Base-by-base conservation (phyloP, 192 early-diverging fungal species). In the Backusella circina region DNA sequence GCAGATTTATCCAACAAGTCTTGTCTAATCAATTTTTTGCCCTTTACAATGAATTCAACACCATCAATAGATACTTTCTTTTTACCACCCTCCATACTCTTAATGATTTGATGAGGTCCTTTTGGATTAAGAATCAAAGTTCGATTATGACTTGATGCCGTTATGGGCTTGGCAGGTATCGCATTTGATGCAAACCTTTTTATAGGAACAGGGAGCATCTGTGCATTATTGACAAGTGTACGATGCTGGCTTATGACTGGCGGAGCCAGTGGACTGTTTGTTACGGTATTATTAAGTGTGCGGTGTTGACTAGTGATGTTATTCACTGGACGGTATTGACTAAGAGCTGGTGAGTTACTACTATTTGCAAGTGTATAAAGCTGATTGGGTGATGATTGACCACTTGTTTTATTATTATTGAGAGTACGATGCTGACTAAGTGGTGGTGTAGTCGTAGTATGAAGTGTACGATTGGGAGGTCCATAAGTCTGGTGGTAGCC, bases 21-120 rank as follows among this genome's bases (percentile, higher is more conserved):
- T 23, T 78, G 50, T 32, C 77, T 65, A 12, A 78, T 67, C 16
- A 78, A 31, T 38, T 74, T 73, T 37, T 78, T 78, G 13, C 77
- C 77, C 26, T 74, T 78, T n/a, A 65, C 71, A 35, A 78, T 35
- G 69, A 69, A 78, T 28, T 72, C 32, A 26, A 78, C 44, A 44
- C 77, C 77, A n/a, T 78, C 47, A 2, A 78, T 64, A 8, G 72
- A 38, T 21, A 78, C 77, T 35, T 47, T 65, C 18, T 67, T 69
- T 47, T 67, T 69, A 13, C 75, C 75, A 8, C 36, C 44, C 1
- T 12, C 9, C 37, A 50, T 71, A 6, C 38, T 71, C 23, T 54
- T 71, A 13, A 30, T 47, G 6, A 44, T 16, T 18, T 32, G 44
- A n/a, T 32, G 44, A 7, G 21, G 38, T 18, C 41, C 41, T 13